Conservation (phyloP, 352 stramenopile genomes). For the Phytophthora foliorum region DNA sequence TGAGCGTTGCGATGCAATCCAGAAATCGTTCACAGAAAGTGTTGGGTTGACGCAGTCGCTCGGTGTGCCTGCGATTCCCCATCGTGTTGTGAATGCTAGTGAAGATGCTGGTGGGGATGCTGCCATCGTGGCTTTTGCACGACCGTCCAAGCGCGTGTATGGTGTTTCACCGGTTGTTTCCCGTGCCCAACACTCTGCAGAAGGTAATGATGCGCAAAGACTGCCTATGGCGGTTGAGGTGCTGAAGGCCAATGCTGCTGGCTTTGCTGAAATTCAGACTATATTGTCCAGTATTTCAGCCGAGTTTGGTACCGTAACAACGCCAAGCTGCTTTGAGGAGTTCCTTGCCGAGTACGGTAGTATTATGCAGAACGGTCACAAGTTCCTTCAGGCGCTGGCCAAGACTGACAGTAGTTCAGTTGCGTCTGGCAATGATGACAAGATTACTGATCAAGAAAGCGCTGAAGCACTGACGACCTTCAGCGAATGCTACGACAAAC, state of each 20-base stretch:
- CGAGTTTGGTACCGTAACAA: conserved; percentile 40
- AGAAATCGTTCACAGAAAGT: conserved; percentile 36
- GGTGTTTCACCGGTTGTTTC: conserved; percentile 67
- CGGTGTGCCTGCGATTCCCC: conserved; percentile 69
- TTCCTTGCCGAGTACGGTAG: conserved; percentile 37
- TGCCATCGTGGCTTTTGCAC: conserved; percentile 65
- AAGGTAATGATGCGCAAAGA: conserved; percentile 5
- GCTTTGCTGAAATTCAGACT: conserved; percentile 47
- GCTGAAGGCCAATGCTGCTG: conserved; percentile 42
- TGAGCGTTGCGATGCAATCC: conserved; percentile 41
- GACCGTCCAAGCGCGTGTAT: conserved; percentile 64
- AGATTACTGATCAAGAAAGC: conserved; percentile 29
- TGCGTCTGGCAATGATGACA: neutral
- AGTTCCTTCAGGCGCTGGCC: conserved; percentile 48
- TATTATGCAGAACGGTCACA: conserved; percentile 43
- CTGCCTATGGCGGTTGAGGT: conserved; percentile 43
- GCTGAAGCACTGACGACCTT: conserved; percentile 51
- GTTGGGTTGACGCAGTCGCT: conserved; percentile 44
- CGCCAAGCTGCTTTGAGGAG: conserved; percentile 46
- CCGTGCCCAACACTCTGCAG: neutral
- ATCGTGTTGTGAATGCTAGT: conserved; percentile 53
- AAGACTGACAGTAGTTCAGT: neutral
- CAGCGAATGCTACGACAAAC: conserved; percentile 65
- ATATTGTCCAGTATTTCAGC: conserved; percentile 37
- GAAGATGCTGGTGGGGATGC: conserved; percentile 58